These are phyloP conservation scores for Monilinia aucupariae DNA, from an alignment of 2,329 filamentous ascomycete genomes.

Conservation along the genomic window DNA sequence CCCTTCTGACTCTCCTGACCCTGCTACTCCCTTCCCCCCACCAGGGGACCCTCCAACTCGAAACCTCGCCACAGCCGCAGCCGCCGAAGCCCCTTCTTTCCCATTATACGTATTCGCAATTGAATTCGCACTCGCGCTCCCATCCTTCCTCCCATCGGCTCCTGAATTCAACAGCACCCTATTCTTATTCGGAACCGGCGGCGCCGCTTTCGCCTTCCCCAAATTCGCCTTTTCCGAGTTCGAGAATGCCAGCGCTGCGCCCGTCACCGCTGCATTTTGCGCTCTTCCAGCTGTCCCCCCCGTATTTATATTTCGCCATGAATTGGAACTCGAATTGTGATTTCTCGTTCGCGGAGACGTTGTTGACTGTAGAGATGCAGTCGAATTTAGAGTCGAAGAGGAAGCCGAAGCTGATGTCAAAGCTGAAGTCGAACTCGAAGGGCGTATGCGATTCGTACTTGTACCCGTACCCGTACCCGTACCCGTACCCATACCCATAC, in stretches of 20 bases:
- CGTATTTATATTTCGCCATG: neutral
- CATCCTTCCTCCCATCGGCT: too few relatives aligned
- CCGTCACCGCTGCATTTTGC: conserved; percentile 9
- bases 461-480: neutral
- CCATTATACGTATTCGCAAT: conserved; percentile 37
- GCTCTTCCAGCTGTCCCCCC: neutral
- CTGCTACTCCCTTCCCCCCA: neutral
- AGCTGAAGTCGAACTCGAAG: neutral
- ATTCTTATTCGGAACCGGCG: conserved; percentile 2
- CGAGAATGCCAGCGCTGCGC: conserved; percentile 8
- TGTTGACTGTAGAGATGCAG: neutral
- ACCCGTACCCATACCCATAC: neutral
- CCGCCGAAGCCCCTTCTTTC: conserved; percentile 42
- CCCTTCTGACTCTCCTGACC: neutral
- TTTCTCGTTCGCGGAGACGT: neutral
- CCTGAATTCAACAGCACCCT: conserved; percentile 39
- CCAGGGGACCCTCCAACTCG: conserved; percentile 8
- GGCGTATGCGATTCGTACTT: neutral
- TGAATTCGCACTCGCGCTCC: conserved; percentile 35
- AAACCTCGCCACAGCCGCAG: conserved; percentile 41
- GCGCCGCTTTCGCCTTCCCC: neutral
- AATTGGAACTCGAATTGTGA: neutral
- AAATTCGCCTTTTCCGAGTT: neutral
- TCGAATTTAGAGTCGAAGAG: neutral
- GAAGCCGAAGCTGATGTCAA: neutral